phyloP scores from a whole-genome alignment of 1,139 yeast genomes.

The Nakaseomyces sp. region DNA sequence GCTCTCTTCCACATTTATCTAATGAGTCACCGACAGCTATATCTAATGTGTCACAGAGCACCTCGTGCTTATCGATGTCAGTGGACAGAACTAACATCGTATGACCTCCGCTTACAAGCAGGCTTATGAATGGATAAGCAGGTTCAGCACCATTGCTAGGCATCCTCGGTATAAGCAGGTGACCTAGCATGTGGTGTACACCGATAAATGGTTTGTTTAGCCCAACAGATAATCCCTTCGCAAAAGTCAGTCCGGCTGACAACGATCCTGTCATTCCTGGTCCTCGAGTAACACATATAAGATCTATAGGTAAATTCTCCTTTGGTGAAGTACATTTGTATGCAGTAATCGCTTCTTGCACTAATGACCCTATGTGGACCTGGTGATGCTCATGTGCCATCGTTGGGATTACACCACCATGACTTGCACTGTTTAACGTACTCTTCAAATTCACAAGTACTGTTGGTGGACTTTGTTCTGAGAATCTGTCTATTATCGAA shows the following conservation, averaged over 20 bases:
- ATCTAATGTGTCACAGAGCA: constrained; percentile 69
- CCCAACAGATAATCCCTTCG: constrained; percentile 75
- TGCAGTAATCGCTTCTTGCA: constrained; percentile 32
- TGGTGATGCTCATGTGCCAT: constrained; percentile 80
- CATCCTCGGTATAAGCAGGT: constrained; percentile 62
- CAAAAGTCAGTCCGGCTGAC: constrained; percentile 72
- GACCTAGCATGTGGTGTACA: constrained; percentile 96
- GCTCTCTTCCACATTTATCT: constrained; percentile 83
- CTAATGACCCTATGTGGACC: constrained; percentile 40
- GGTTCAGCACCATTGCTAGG: constrained; percentile 32
- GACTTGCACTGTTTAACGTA: constrained; percentile 55
- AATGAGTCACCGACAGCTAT: constrained; percentile 91
- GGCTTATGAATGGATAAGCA: constrained; percentile 66
- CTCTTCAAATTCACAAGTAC: constrained; percentile 53
- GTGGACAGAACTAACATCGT: constrained; percentile 73
- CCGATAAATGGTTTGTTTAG: constrained; percentile 75
- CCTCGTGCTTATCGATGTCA: constrained; percentile 54
- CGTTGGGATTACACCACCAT: constrained; percentile 86
- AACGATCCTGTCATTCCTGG: constrained; percentile 96
- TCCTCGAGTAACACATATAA: constrained; percentile 86
- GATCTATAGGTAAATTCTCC: constrained; percentile 44
- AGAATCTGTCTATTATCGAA: constrained; percentile 52
- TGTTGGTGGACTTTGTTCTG: constrained; percentile 35
- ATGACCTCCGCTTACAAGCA: constrained; percentile 91
- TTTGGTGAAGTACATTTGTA: constrained; percentile 20